phyloP scores from a whole-genome alignment of 345 rosid species.

The Sonneratia caseolaris region DNA sequence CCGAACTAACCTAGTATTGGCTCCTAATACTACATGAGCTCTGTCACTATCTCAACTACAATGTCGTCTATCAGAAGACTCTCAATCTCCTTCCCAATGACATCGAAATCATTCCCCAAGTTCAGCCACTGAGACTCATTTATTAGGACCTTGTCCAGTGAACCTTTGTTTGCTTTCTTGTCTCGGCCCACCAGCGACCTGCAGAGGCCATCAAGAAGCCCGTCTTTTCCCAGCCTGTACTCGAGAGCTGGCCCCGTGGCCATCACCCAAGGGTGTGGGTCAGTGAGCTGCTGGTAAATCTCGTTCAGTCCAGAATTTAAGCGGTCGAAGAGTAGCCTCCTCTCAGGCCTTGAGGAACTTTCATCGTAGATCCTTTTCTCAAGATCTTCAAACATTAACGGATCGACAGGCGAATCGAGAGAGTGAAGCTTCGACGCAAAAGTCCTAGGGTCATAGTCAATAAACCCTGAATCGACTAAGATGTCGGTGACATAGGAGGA shows the following conservation, averaged over 20 bases:
- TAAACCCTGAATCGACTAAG: constrained; percentile 37
- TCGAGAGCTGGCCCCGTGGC: constrained; percentile 9
- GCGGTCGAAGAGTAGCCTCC: constrained; percentile 60
- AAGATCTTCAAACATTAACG: constrained; percentile 52
- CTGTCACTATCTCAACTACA: constrained; percentile 38
- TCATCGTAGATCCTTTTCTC: constrained; percentile 46
- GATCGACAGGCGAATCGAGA: constrained; percentile 46
- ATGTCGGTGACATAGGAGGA: constrained; percentile 45
- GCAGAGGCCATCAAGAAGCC: constrained; percentile 33
- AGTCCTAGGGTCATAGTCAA: constrained; percentile 28
- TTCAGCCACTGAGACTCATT: constrained; percentile 50
- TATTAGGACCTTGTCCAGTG: constrained; percentile 24
- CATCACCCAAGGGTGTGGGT: constrained; percentile 58
- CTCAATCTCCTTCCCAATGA: constrained; percentile 70
- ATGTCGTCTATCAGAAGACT: constrained; percentile 51
- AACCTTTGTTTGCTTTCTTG: constrained; percentile 25
- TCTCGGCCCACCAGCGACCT: constrained; percentile 30
- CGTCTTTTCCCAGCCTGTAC: constrained; percentile 30
- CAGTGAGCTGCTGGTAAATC: constrained; percentile 32
- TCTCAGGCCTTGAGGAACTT: constrained; percentile 40
- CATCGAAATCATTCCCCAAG: constrained; percentile 41
- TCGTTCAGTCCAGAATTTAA: constrained; percentile 43
- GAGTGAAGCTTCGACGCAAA: constrained; percentile 43
- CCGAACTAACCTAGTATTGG: not conserved
- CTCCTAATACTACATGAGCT: constrained; percentile 7